Conservation (phyloP, 495 filamentous ascomycete species). For the Chaetomium cochliodes region DNA sequence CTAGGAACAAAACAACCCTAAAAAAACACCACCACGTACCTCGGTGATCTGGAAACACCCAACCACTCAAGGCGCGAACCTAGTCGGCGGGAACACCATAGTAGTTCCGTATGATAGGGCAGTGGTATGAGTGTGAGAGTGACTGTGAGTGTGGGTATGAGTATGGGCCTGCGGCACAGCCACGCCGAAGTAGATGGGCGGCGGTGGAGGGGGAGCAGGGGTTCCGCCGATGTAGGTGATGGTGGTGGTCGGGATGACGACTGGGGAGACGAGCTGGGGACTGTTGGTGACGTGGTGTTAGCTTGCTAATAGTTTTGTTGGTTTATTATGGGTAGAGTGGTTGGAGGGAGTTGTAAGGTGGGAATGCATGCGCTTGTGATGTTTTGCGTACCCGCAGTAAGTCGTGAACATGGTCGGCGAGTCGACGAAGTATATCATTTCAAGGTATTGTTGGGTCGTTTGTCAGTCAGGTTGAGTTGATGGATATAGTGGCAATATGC, state of each 20-base stretch:
- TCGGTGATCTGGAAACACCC: neutral
- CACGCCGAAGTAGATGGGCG: neutral
- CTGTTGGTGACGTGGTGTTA: neutral
- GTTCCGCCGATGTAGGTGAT: slow-evolving; percentile 12
- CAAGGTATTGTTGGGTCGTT: neutral
- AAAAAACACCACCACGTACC: neutral
- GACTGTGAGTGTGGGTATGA: neutral
- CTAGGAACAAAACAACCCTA: neutral
- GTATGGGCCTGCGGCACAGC: neutral
- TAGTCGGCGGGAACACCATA: neutral
- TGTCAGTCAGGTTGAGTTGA: neutral
- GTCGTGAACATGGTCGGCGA: slow-evolving; percentile 5
- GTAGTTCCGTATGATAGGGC: neutral
- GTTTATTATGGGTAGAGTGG: too few species aligned
- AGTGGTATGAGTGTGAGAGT: neutral
- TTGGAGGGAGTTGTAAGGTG: neutral
- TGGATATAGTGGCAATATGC: neutral
- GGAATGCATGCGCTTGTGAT: too few species aligned
- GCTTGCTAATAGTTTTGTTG: neutral
- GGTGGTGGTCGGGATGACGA: neutral
- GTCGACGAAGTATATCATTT: slow-evolving; percentile 11
- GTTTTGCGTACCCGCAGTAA: slow-evolving; percentile 8
- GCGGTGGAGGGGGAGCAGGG: slow-evolving; percentile 18
- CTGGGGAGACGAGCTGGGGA: slow-evolving; percentile 6
- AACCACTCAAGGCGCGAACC: neutral